A percentile compares a stretch with the other conserved stretches of the same genome.
Conservation (phyloP, 768 basidiomycete species). For the Boletus subcaerulescens region DNA sequence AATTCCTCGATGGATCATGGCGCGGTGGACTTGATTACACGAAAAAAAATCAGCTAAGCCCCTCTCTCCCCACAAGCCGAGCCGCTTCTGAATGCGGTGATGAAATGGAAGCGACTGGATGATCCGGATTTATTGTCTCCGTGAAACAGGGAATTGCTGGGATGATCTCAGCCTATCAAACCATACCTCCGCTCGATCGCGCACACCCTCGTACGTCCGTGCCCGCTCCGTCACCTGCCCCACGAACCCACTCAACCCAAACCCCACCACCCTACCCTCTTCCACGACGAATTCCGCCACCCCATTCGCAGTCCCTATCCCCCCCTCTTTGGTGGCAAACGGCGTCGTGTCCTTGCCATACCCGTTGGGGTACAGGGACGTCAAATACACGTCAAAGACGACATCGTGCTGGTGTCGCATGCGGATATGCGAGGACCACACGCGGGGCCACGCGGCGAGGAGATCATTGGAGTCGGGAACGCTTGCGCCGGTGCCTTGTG, state of each 20-base stretch:
- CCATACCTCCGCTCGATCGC: slow-evolving; percentile 32
- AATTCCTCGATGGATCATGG: too few species aligned
- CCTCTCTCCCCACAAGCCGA: too few species aligned
- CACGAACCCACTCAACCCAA: slow-evolving; percentile 22
- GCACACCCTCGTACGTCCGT: slow-evolving; percentile 17
- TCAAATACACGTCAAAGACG: slow-evolving; percentile 20
- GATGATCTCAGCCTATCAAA: slow-evolving; percentile 19
- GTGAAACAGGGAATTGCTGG: too few species aligned
- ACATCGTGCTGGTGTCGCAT: slow-evolving; percentile 19
- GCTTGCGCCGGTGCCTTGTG: not conserved
- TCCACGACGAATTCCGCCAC: slow-evolving; percentile 25
- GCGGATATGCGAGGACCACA: slow-evolving; percentile 40
- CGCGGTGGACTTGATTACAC: too few species aligned
- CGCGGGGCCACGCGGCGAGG: slow-evolving; percentile 31
- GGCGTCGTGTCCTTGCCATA: slow-evolving; percentile 37
- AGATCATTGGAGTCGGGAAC: slow-evolving; percentile 13
- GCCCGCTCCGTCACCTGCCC: slow-evolving; percentile 18
- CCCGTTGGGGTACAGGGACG: slow-evolving; percentile 35
- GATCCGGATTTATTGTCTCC: too few species aligned
- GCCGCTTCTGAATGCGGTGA: too few species aligned
- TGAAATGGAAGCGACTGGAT: too few species aligned
- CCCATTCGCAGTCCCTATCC: not conserved
- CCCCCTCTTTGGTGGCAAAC: slow-evolving; percentile 19
- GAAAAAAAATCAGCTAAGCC: too few species aligned
- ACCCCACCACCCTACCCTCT: slow-evolving; percentile 29